phyloP scores from a whole-genome alignment of 2,329 filamentous ascomycete genomes.

The Fusarium foetens region DNA sequence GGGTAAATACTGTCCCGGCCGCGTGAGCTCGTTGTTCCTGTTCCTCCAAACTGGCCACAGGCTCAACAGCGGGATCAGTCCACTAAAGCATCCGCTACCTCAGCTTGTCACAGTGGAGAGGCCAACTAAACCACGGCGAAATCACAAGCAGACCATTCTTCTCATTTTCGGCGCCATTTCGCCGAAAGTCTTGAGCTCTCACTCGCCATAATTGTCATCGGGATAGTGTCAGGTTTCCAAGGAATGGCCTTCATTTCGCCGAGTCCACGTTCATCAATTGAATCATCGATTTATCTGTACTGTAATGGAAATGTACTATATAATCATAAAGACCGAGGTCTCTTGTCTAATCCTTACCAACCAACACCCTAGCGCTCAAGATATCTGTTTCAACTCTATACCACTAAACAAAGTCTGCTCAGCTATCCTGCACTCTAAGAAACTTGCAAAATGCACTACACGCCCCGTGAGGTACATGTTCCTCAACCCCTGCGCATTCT shows the following conservation, averaged over 20 bases:
- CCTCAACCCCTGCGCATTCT: background rate
- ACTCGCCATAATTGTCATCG: too few species aligned
- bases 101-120: background rate
- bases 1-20: background rate
- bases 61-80: rapidly evolving
- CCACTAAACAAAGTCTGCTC: background rate
- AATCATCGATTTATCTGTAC: rapidly evolving
- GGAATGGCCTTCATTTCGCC: background rate
- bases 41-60: too few species aligned
- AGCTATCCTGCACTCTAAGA: too few species aligned
- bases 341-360: background rate
- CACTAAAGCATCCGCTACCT: background rate
- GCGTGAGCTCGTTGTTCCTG: too few species aligned
- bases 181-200: background rate
- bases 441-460: background rate
- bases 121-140: background rate
- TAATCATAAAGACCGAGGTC: background rate
- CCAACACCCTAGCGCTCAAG: background rate
- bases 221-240: rapidly evolving
- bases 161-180: background rate
- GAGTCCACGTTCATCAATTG: background rate
- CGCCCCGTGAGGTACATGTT: background rate
- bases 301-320: rapidly evolving
- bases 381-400: background rate
- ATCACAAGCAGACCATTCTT: rapidly evolving